A percentile compares a stretch with the other conserved stretches of the same genome.
phyloP scores from a whole-genome alignment of 176 grass and related monocot genomes.

The Zoysia pacifica region DNA sequence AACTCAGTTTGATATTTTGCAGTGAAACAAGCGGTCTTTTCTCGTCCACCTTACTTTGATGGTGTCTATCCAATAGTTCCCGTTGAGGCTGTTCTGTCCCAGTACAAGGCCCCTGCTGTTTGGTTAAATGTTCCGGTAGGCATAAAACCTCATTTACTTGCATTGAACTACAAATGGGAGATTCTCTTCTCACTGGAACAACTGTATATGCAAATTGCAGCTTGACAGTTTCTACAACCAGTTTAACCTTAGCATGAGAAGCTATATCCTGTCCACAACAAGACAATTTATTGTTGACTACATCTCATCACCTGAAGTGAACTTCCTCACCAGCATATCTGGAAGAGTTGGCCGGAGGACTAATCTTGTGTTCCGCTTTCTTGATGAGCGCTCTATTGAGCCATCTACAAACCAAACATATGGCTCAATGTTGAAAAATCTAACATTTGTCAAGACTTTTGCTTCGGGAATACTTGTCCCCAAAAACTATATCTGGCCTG shows the following conservation, averaged over 20 bases:
- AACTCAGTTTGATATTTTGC: constrained; percentile 21
- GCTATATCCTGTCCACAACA: constrained; percentile 46
- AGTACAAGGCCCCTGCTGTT: constrained; percentile 45
- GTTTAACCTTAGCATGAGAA: constrained; percentile 64
- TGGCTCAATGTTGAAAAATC: constrained; percentile 56
- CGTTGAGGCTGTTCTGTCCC: constrained; percentile 21
- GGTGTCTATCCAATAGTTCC: background rate
- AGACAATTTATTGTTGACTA: constrained; percentile 40
- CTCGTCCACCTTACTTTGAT: constrained; percentile 40
- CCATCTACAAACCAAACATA: constrained; percentile 83
- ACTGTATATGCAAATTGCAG: constrained; percentile 46
- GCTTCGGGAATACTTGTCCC: constrained; percentile 90
- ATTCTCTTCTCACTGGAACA: constrained; percentile 3
- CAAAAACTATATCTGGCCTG: constrained; percentile 71
- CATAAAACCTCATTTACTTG: constrained; percentile 19
- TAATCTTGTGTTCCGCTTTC: constrained; percentile 82
- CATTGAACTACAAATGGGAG: background rate
- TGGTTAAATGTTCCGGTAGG: constrained; percentile 92
- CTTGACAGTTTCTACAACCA: constrained; percentile 71
- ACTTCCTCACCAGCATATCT: constrained; percentile 55
- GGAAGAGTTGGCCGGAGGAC: constrained; percentile 56
- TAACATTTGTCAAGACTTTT: constrained; percentile 77
- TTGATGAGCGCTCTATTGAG: constrained; percentile 43
- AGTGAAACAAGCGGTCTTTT: constrained; percentile 60
- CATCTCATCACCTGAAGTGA: constrained; percentile 79